Evolutionary conservation across 176 grass and related monocot species (phyloP), one percentile per base, ranked within the genome.

Genomic region (Avena atlantica): DNA sequence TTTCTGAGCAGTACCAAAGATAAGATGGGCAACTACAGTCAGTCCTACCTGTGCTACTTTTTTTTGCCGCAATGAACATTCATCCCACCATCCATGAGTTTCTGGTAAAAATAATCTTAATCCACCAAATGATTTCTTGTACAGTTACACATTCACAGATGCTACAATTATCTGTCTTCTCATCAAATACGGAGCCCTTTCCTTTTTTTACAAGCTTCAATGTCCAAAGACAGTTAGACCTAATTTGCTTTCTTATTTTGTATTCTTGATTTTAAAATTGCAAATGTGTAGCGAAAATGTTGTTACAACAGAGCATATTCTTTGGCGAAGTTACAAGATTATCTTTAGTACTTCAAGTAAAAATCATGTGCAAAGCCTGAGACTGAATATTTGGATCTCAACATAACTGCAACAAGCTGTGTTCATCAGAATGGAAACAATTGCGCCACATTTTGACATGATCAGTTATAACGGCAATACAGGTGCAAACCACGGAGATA

Each of bases 1-100:
- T 31, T 79, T 73, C 27, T 59, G 61, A 66, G 20, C 57, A 60
- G 37, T 70, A 78, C 15, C 14, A 84, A 45, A 79, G 10, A 53
- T 67, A 67, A n/a, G 5, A 67, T 11, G 10, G 24, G 34, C 11
- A 82, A 23, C 34, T 82, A 3, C 27, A 53, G 17, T 37, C 5
- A 53, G 17, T 53, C 5, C 25, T 13, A 52, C 25, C 3, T 66
- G 12, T 4, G 16, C 16, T 50, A 47, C 6, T 59, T 2, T 37
- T 52, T 52, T 68, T 51, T 48, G 63, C 37, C 0, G 0, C 47
- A 36, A 11, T 68, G 62, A 68, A 14, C 62, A 82, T 9, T 34
- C 40, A 1, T 48, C 12, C 21, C 15, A 12, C 59, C n/a, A 12
- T 81, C 10, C 44, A 29, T 2, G 9, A 50, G 24, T 51, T 67